Percentiles rank a stretch among this genome's conserved stretches.
Evolutionary conservation across 2,329 filamentous ascomycete genomes (phyloP).

Genomic region (Botrytis pseudocinerea): DNA sequence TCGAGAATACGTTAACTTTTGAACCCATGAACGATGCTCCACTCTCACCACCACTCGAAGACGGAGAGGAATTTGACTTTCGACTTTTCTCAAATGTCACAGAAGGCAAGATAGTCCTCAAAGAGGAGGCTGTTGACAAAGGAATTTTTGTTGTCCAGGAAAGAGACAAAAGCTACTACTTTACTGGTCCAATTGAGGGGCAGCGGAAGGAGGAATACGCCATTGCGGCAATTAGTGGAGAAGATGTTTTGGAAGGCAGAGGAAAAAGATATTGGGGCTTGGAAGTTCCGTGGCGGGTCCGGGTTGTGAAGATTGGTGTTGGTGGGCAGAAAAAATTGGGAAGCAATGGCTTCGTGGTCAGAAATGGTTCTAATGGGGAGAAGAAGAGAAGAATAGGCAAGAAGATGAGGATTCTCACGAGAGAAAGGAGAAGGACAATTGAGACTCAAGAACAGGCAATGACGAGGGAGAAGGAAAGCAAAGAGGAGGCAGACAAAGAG

Average conservation of each 20-base stretch:
- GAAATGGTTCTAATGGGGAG: slow-evolving; percentile 18
- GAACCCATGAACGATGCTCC: slow-evolving; percentile 35
- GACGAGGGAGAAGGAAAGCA: slow-evolving; percentile 47
- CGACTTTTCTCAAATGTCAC: slow-evolving; percentile 51
- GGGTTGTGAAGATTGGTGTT: slow-evolving; percentile 43
- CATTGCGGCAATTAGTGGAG: slow-evolving; percentile 52
- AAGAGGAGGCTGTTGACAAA: slow-evolving; percentile 44
- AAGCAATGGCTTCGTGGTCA: slow-evolving; percentile 19
- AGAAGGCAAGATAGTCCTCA: slow-evolving; percentile 51
- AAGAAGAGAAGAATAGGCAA: slow-evolving; percentile 55
- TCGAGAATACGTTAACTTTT: not conserved
- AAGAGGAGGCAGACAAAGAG: slow-evolving; percentile 58
- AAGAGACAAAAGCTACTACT: slow-evolving; percentile 52
- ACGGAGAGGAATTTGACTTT: slow-evolving; percentile 52
- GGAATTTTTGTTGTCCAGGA: slow-evolving; percentile 45
- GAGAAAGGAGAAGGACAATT: slow-evolving; percentile 46
- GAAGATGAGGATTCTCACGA: slow-evolving; percentile 55
- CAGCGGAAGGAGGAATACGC: slow-evolving; percentile 46
- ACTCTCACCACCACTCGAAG: slow-evolving; percentile 16
- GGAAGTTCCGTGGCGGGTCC: slow-evolving; percentile 62
- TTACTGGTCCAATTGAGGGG: slow-evolving; percentile 45
- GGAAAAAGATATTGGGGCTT: slow-evolving; percentile 54
- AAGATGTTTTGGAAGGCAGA: slow-evolving; percentile 52
- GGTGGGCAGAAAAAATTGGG: slow-evolving; percentile 35
- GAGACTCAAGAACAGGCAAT: slow-evolving; percentile 42